Conservation (phyloP, 176 grass and related monocot genomes). For the Juncus effusus region DNA sequence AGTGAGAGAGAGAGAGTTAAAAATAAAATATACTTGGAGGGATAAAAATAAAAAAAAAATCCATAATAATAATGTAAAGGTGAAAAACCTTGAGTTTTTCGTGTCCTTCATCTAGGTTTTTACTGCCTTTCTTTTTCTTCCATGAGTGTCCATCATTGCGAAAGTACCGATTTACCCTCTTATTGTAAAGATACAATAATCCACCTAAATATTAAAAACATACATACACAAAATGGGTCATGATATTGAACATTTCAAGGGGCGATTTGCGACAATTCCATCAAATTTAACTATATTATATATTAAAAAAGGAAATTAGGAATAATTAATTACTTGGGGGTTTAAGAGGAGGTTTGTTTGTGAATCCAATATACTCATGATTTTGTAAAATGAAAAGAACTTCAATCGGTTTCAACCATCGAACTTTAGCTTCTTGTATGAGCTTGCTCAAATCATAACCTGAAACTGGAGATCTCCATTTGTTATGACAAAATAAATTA, state of each 20-base stretch:
- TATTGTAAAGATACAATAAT: conserved; percentile 86
- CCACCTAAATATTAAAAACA: conserved; percentile 51
- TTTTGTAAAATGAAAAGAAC: conserved; percentile 66
- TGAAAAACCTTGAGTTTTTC: conserved; percentile 71
- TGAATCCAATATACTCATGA: conserved; percentile 40
- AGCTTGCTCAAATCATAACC: conserved; percentile 51
- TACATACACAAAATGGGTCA: conserved; percentile 14
- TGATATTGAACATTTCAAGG: neutral
- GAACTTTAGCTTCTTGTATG: conserved; percentile 40
- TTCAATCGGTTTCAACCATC: conserved; percentile 83
- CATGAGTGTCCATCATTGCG: conserved; percentile 76
- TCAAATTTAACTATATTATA: conserved; percentile 8
- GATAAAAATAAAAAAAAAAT: neutral
- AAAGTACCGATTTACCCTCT: conserved; percentile 71
- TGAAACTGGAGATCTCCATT: conserved; percentile 32
- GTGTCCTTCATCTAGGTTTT: conserved; percentile 62
- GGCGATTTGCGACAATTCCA: conserved; percentile 24
- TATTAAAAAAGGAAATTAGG: conserved; percentile 13
- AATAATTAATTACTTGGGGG: conserved; percentile 57
- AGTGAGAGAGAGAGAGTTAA: conserved; percentile 15
- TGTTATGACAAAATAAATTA: neutral
- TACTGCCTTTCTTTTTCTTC: conserved; percentile 70
- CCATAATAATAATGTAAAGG: neutral
- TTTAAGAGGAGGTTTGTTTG: conserved; percentile 41
- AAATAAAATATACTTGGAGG: neutral